Conservation (phyloP, 768 basidiomycete species). For the Austroboletus festivus region DNA sequence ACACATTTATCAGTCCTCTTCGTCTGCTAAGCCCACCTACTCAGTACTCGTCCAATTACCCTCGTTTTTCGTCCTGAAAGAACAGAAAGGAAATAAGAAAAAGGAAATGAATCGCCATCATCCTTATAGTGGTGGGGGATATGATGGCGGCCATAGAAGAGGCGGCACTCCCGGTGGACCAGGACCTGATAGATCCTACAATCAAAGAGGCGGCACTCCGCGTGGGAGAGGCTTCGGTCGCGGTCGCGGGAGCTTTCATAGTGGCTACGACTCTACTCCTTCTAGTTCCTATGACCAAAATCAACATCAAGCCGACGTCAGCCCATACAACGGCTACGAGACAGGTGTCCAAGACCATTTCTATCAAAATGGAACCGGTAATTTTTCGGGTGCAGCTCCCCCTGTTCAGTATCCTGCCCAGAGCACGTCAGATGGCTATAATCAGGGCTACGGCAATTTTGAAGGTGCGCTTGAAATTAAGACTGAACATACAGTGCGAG, state of each 20-base stretch:
- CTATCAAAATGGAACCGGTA: constrained; percentile 70
- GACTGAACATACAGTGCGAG: constrained; percentile 48
- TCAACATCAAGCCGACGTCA: constrained; percentile 58
- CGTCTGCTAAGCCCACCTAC: constrained; percentile 25
- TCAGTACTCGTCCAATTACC: constrained; percentile 24
- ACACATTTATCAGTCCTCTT: constrained; percentile 19
- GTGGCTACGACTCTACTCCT: constrained; percentile 53
- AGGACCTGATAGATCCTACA: constrained; percentile 67
- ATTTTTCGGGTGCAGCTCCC: constrained; percentile 48
- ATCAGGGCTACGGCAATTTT: constrained; percentile 62
- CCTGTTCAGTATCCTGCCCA: constrained; percentile 51
- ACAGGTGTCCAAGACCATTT: constrained; percentile 52
- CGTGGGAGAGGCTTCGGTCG: constrained; percentile 49
- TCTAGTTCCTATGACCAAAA: constrained; percentile 64
- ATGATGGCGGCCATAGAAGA: constrained; percentile 59
- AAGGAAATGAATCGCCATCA: constrained; percentile 80
- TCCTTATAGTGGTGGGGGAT: constrained; percentile 67
- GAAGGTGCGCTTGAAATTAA: constrained; percentile 87
- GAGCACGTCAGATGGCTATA: constrained; percentile 43
- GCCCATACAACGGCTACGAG: constrained; percentile 71
- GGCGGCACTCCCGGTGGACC: constrained; percentile 65
- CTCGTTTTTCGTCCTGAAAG: constrained; percentile 27
- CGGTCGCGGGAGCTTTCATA: constrained; percentile 54
- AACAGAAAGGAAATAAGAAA: constrained; percentile 19
- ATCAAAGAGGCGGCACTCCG: constrained; percentile 58